Evolutionary conservation across 768 basidiomycete genomes (phyloP), one percentile per base, ranked within the genome.

Genomic region (Rhodotorula toruloides): DNA sequence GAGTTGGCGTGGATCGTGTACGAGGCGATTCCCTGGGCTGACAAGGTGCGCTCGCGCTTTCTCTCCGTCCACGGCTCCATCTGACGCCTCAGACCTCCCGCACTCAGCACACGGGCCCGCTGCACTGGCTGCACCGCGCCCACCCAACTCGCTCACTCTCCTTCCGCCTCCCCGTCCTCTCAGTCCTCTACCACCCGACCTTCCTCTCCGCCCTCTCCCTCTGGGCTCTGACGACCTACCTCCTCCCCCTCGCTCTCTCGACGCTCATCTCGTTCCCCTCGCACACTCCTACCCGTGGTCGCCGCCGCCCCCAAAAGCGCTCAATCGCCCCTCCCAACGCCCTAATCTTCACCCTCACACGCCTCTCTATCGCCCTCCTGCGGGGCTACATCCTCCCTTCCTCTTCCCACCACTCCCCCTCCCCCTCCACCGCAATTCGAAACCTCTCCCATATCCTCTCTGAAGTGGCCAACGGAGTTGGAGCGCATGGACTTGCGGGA

Each of bases 191-290:
- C 7, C 65, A 66, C 58, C 54, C 61, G 13, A 56, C 65, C 31
- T 71, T 71, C 58, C 44, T 54, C 17, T 34, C 54, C 19, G 58
- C 65, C 29, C 48, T 71, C 61, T 2, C 49, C 14, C 43, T 37
- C 25, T 71, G 58, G 57, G 40, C 22, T 13, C 2, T 54, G 27
- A 27, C 47, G 36, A 65, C 65, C 43, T 42, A 66, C 65, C 4
- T 53, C 19, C 32, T 71, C 43, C 69, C 69, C 3, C 49, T 71
- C 49, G 3, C 48, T 11, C 16, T 58, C 58, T 49, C 69, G 14
- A 40, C 59, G 19, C 40, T 71, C 44, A 17, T 67, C 37, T 57
- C 68, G 17, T 62, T 66, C 60, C 68, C 68, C 27, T 29, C 58
- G 50, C 50, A 53, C 34, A 25, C 32, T 22, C 34, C 25, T 8